Evolutionary conservation across 2,329 filamentous ascomycete genomes (phyloP), one percentile per base, ranked within the genome.

Genomic region (Penicillium verrucosum): DNA sequence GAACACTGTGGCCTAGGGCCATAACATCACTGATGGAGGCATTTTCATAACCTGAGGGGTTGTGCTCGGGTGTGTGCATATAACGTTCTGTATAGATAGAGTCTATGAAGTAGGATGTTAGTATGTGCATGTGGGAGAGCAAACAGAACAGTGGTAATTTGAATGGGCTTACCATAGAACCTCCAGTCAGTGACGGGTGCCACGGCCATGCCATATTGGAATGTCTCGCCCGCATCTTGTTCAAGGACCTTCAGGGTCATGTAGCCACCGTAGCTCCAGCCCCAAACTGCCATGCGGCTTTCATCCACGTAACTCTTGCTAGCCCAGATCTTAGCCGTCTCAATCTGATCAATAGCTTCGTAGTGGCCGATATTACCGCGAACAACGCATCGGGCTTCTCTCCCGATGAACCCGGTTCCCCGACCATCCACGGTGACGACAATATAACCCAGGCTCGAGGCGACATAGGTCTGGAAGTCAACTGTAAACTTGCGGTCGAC

Each of bases 141-240:
- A 34, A 29, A 21, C 11, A 12, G 11, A 11, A 18, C 5, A 16
- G n/a, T 14, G 32, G 16, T n/a, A 27, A 34, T 27, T 2, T 27
- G 10, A 10, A 11, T 32, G 12, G 6, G 56, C 65, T 59, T 73
- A 82, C 80, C 84, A 76, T 99, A 99, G 76, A 89, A 96, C 56
- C 89, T 84, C 94, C 94, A 99, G 75, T 99, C 92, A 0, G 93
- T 97, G n/a, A 99, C 94, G 18, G 94, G 94, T 1, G 94, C 94
- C 50, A 99, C 95, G 7, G 95, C 92, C 89, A 99, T 96, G 65
- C 94, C 95, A 73, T 99, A 99, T 62, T 87, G 87, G 78, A 97
- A 99, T 0, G 92, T 97, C 69, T 85, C 73, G 5, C 95, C 94
- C 9, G 85, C 93, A 71, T 99, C 94, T 60, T 85, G 83, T 79